Percentiles rank a stretch among this genome's conserved stretches.
Conservation (phyloP, 192 early-diverging fungal species). For the Backusella parvicylindrica region DNA sequence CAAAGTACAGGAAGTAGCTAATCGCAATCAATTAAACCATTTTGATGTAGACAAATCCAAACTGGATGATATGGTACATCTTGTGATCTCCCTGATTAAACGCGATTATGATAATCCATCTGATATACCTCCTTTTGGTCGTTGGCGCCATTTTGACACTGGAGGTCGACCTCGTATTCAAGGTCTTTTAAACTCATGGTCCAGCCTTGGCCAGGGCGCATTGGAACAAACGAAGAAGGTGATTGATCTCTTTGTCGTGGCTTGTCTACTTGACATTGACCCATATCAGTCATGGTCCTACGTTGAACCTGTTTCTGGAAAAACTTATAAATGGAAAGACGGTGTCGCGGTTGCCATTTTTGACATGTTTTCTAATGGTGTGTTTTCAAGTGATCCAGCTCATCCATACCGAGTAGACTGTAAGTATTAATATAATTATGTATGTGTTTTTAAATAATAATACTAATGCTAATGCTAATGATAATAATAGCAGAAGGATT, state of each 20-base stretch:
- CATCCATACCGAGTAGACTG: slow-evolving; percentile 73
- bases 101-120: slow-evolving; percentile 51
- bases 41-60: slow-evolving; percentile 71
- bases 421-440: slow-evolving; percentile 26
- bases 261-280: slow-evolving; percentile 86
- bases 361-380: slow-evolving; percentile 76
- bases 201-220: slow-evolving; percentile 28
- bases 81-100: slow-evolving; percentile 44
- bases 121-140: slow-evolving; percentile 78
- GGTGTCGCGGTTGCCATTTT: slow-evolving; percentile 82
- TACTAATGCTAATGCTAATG: background rate
- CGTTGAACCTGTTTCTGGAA: slow-evolving; percentile 47
- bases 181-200: slow-evolving; percentile 49
- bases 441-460: too few relatives aligned
- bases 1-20: slow-evolving; percentile 54
- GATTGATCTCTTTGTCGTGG: slow-evolving; percentile 82
- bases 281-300: slow-evolving; percentile 79
- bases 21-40: slow-evolving; percentile 57
- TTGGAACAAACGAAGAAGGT: slow-evolving; percentile 64
- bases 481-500: slow-evolving; percentile 46
- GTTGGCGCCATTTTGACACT: slow-evolving; percentile 84
- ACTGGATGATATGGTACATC: slow-evolving; percentile 64
- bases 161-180: slow-evolving; percentile 45
- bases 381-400: slow-evolving; percentile 62
- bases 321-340: slow-evolving; percentile 63